Percentiles rank a stretch among this genome's conserved stretches.
These are phyloP conservation scores for Hirsutella thompsonii DNA, from an alignment of 2,329 filamentous ascomycete species.

Conservation along the genomic window DNA sequence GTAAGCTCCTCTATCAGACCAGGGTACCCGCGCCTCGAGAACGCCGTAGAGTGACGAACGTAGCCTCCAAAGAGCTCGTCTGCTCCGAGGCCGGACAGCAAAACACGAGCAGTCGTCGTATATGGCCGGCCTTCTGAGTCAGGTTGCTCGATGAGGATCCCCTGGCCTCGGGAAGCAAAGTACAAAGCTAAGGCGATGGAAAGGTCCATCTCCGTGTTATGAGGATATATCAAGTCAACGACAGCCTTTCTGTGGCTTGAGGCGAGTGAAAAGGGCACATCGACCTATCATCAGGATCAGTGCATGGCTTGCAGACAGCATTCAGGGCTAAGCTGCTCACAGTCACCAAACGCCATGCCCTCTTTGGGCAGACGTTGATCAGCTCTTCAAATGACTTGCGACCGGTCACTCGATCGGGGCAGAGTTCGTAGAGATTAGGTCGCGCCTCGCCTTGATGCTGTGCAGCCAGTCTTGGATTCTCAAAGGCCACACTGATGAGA, in stretches of 20 bases:
- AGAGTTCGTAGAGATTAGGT: conserved; percentile 56
- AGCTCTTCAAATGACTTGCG: conserved; percentile 71
- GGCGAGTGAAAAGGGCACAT: conserved; percentile 71
- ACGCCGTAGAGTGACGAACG: conserved; percentile 68
- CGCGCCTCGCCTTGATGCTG: conserved; percentile 26
- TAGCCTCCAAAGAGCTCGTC: conserved; percentile 97
- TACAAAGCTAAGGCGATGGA: conserved; percentile 92
- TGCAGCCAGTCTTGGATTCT: conserved; percentile 68
- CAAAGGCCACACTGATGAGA: conserved; percentile 89
- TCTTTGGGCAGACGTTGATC: conserved; percentile 48
- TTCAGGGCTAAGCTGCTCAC: conserved; percentile 25
- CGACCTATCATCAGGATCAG: conserved; percentile 34
- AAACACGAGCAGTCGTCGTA: conserved; percentile 61
- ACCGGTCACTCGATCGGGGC: conserved; percentile 83
- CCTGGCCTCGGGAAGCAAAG: conserved; percentile 72
- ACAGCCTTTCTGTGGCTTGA: conserved; percentile 55
- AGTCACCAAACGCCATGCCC: conserved; percentile 73
- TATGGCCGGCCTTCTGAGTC: conserved; percentile 30
- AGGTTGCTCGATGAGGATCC: conserved; percentile 24
- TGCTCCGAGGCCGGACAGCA: conserved; percentile 85
- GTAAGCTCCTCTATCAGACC: conserved; percentile 72
- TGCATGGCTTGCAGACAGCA: neutral
- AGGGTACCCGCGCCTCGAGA: conserved; percentile 50
- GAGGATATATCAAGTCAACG: conserved; percentile 71
- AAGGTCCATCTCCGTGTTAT: conserved; percentile 97